phyloP scores from a whole-genome alignment of 805 yeast genomes.

The Ogataea glucozyma region DNA sequence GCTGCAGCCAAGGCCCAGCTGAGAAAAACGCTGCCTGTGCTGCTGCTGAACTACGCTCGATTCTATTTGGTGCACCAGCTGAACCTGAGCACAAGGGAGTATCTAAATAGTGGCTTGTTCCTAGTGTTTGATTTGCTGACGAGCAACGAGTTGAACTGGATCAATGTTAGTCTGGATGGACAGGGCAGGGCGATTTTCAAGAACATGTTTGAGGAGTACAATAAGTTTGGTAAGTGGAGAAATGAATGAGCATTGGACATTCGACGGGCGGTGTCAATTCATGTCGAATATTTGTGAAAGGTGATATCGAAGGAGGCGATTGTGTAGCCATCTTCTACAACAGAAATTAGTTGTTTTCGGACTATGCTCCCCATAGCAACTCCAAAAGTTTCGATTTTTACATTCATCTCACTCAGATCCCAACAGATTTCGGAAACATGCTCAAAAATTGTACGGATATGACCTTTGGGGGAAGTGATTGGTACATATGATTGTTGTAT shows the following conservation, averaged over 20 bases:
- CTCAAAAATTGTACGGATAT: too few relatives aligned
- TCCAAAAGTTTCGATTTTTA: too few relatives aligned
- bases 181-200: conserved; percentile 70
- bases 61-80: conserved; percentile 53
- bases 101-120: conserved; percentile 57
- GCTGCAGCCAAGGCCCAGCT: conserved; percentile 58
- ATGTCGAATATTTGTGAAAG: too few relatives aligned
- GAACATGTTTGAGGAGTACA: conserved; percentile 69
- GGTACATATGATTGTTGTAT: too few relatives aligned
- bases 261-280: too few relatives aligned
- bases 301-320: too few relatives aligned
- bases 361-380: too few relatives aligned
- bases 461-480: too few relatives aligned
- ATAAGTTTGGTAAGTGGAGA: conserved; percentile 79
- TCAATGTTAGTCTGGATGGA: conserved; percentile 65
- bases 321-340: too few relatives aligned
- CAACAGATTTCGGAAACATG: too few relatives aligned
- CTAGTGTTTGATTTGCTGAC: conserved; percentile 70
- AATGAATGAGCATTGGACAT: conserved; percentile 42
- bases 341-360: too few relatives aligned
- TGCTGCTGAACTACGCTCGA: conserved; percentile 60
- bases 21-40: conserved; percentile 60
- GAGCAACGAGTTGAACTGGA: conserved; percentile 58
- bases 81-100: conserved; percentile 45
- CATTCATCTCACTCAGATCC: too few relatives aligned